These are phyloP conservation scores for Eucalyptus curtisii DNA, from an alignment of 345 rosid species.

Conservation along the genomic window DNA sequence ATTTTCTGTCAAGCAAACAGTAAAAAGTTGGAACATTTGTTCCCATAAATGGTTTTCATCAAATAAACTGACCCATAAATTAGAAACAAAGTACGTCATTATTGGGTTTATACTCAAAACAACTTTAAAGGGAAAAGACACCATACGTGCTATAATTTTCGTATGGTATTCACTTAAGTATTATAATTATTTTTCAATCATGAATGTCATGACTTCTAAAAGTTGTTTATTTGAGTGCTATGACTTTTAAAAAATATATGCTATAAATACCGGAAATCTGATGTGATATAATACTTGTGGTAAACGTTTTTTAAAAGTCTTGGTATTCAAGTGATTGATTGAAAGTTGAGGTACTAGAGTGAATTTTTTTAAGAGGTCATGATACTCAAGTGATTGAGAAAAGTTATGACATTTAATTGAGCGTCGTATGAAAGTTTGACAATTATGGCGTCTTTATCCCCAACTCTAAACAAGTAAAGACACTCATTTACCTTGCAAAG, in stretches of 20 bases:
- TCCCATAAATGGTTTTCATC: background rate
- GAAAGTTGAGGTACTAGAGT: background rate
- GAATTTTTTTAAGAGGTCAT: background rate
- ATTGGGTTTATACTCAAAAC: too few species aligned
- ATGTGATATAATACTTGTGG: background rate
- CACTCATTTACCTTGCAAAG: background rate
- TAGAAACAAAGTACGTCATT: background rate
- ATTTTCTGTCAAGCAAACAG: background rate
- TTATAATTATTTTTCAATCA: background rate
- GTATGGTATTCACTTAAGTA: background rate
- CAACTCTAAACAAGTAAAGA: background rate
- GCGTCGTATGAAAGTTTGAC: accelerated
- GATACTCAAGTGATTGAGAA: background rate
- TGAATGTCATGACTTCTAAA: background rate
- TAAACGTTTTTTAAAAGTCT: accelerated
- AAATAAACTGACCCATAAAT: background rate
- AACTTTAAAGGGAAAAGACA: background rate
- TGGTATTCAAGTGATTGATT: background rate
- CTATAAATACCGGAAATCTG: background rate
- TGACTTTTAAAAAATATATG: background rate
- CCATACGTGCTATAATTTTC: too few species aligned
- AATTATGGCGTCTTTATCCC: background rate
- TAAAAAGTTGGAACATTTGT: background rate
- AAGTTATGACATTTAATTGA: background rate
- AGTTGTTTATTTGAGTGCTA: background rate